Evolutionary conservation across 192 early-diverging fungal genomes (phyloP), one percentile per base, ranked within the genome.

Genomic region (Backusella liffmaniae): DNA sequence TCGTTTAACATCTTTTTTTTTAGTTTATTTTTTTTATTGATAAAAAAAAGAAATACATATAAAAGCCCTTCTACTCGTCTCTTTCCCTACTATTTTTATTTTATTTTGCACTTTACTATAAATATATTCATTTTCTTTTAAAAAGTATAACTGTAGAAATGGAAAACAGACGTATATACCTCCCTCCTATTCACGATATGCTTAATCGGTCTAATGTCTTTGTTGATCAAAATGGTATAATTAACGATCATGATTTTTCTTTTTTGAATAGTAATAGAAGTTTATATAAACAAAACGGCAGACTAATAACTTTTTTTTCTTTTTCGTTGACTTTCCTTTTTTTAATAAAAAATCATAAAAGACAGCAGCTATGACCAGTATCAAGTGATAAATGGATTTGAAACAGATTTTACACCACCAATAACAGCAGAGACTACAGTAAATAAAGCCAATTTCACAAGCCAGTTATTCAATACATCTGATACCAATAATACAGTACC

Each of bases 181-280:
- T 72, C 23, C 70, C 70, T 32, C 46, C 70, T 7, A 72, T 72
- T 34, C 70, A 72, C n/a, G 70, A 72, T 23, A 72, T 72, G 70
- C 46, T 72, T 49, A 46, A 41, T 72, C 29, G 26, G 16, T 29
- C 70, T 32, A 30, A 32, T 32, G 21, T 35, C 0, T 68, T 68
- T 68, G 36, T 37, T 37, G 67, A 68, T 26, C 56, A 59, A 59
- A 59, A 59, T 59, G 56, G 56, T 59, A 59, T 29, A 56, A 26
- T 26, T 23, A 59, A 29, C 3, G 21, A 12, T 26, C 23, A 26
- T 53, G 21, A 5, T 59, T 59, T 59, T 59, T 56, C 7, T 26
- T 26, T 21, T 59, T 26, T 10, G 36, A 59, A 59, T 59, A 59
- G 10, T 59, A 23, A 59, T 59, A 59, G 10, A 59, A 23, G 8